Conservation (phyloP, 2,329 filamentous ascomycete genomes). For the Uncinocarpus reesii region DNA sequence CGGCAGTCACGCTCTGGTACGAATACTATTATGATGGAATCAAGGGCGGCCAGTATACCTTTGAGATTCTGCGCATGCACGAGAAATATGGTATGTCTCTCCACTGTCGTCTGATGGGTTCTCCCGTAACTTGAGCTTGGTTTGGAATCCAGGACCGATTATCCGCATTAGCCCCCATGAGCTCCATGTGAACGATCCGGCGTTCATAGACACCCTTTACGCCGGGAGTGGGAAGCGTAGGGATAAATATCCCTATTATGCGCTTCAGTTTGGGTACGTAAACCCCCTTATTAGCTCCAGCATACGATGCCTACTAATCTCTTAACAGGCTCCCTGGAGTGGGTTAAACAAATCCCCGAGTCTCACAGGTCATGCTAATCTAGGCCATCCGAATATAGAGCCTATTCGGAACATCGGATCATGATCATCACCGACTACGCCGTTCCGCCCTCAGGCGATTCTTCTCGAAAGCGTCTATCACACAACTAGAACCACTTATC, state of each 20-base stretch:
- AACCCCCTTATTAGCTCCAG: constrained; percentile 14
- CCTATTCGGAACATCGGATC: constrained; percentile 24
- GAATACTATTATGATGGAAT: constrained; percentile 24
- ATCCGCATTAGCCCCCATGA: constrained; percentile 22
- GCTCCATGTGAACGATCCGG: constrained; percentile 20
- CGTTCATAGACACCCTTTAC: constrained; percentile 20
- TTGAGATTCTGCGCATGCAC: constrained; percentile 25
- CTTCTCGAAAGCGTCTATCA: constrained; percentile 21
- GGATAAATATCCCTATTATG: constrained; percentile 20
- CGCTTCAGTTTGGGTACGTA: constrained; percentile 17
- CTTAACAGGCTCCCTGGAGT: neutral
- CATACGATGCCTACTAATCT: neutral
- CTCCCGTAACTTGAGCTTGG: neutral
- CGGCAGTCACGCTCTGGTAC: constrained; percentile 22
- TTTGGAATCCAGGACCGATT: constrained; percentile 18
- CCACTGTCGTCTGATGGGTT: neutral
- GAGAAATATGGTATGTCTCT: constrained; percentile 23
- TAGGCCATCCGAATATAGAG: neutral
- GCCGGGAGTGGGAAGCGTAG: constrained; percentile 15
- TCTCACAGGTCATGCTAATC: neutral
- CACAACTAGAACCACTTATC: constrained; percentile 17
- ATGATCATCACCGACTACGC: constrained; percentile 22
- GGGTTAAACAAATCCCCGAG: neutral
- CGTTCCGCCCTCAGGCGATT: constrained; percentile 22
- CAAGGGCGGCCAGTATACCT: constrained; percentile 23